A percentile compares a stretch with the other conserved stretches of the same genome.
Evolutionary conservation across 2,329 filamentous ascomycete genomes (phyloP).

Genomic region (Neonectria punicea): DNA sequence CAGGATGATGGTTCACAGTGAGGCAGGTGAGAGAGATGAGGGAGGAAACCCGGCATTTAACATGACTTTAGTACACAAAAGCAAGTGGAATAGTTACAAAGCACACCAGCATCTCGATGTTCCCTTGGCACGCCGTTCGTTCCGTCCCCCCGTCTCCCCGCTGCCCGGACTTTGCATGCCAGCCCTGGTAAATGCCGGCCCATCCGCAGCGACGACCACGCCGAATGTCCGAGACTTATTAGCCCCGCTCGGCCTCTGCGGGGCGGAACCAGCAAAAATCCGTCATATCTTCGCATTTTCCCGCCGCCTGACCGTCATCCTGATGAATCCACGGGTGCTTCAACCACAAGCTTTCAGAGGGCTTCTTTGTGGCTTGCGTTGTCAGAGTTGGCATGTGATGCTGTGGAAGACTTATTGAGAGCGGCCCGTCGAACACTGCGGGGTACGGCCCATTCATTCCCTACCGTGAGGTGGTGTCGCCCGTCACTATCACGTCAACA

Average conservation of each 20-base stretch:
- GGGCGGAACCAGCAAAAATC: background rate
- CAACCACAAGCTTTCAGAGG: no score
- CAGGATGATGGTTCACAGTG: background rate
- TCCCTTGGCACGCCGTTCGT: background rate
- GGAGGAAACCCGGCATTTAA: background rate
- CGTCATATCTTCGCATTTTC: background rate
- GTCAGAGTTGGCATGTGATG: no score
- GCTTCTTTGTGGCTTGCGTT: no score
- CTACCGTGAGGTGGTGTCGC: no score
- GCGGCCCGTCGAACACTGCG: no score
- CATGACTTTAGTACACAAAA: background rate
- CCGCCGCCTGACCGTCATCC: background rate
- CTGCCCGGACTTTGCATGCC: background rate
- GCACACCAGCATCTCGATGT: background rate
- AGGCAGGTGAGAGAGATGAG: no score
- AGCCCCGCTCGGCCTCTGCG: background rate
- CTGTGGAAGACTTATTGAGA: no score
- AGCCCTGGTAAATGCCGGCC: background rate
- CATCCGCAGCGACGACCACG: background rate
- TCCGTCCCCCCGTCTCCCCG: background rate
- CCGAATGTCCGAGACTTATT: background rate
- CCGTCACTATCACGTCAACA: no score
- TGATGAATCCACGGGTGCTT: no score
- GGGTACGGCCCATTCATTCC: no score
- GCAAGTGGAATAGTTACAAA: background rate